Evolutionary conservation across 108 stramenopile genomes (phyloP).

Genomic region (Skeletonema potamos): DNA sequence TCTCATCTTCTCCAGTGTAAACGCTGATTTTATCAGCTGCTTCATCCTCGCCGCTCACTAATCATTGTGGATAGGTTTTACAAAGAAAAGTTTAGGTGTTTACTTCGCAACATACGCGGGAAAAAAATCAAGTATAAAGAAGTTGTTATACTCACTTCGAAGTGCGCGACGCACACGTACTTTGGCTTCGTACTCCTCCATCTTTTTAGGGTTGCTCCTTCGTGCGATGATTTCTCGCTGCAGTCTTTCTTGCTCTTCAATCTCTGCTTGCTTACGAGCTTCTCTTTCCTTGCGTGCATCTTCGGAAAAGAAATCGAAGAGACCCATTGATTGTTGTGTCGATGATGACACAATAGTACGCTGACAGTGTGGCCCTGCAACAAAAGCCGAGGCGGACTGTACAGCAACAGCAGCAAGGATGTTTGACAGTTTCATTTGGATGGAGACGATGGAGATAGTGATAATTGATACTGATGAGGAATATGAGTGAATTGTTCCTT

Average conservation of each 20-base stretch:
- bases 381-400: conserved; percentile 11
- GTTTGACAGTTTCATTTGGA: background rate
- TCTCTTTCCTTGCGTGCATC: conserved; percentile 36
- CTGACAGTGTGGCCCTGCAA: background rate
- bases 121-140: background rate
- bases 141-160: conserved; percentile 1
- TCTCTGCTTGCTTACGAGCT: conserved; percentile 32
- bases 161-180: conserved; percentile 14
- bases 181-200: conserved; percentile 27
- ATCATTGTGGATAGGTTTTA: background rate
- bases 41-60: conserved; percentile 16
- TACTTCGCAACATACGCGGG: background rate
- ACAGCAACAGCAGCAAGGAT: background rate
- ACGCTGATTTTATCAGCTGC: background rate
- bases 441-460: too few species aligned
- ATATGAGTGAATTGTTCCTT: background rate
- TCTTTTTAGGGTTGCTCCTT: conserved; percentile 30
- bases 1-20: conserved; percentile 12
- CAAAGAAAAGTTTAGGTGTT: background rate
- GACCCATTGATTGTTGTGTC: conserved; percentile 37
- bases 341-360: conserved; percentile 12
- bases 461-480: too few species aligned
- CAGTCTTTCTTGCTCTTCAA: conserved; percentile 52
- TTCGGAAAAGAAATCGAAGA: conserved; percentile 60
- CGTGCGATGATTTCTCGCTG: conserved; percentile 56